These are phyloP conservation scores for Lecanoromycetidae sp. DNA, from an alignment of 2,329 filamentous ascomycete genomes.

Conservation along the genomic window DNA sequence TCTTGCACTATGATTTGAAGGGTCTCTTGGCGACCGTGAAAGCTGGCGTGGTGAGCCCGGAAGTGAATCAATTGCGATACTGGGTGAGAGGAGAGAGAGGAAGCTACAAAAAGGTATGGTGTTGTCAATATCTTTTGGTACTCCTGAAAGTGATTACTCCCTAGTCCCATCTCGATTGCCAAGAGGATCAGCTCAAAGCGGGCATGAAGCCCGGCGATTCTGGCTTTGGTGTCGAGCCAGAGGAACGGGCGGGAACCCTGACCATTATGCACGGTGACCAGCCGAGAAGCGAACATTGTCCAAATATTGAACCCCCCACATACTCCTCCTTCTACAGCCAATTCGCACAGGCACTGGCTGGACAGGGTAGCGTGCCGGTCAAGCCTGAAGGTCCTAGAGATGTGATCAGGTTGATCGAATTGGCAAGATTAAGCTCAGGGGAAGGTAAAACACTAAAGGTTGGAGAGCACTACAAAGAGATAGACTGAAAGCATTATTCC, in stretches of 20 bases:
- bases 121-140: not conserved
- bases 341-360: slow-evolving; percentile 41
- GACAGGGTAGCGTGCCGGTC: slow-evolving; percentile 42
- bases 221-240: slow-evolving; percentile 53
- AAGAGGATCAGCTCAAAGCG: slow-evolving; percentile 60
- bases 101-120: slow-evolving; percentile 54
- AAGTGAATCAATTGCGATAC: slow-evolving; percentile 58
- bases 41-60: slow-evolving; percentile 55
- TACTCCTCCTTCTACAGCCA: slow-evolving; percentile 56
- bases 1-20: slow-evolving; percentile 49
- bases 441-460: slow-evolving; percentile 36
- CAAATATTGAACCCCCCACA: slow-evolving; percentile 52
- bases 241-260: slow-evolving; percentile 40
- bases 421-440: slow-evolving; percentile 42
- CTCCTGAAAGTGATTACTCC: slow-evolving; percentile 16
- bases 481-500: not conserved
- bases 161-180: slow-evolving; percentile 50
- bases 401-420: slow-evolving; percentile 45
- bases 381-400: slow-evolving; percentile 41
- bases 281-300: slow-evolving; percentile 38
- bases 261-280: slow-evolving; percentile 44
- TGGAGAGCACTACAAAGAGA: not conserved
- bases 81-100: slow-evolving; percentile 66
- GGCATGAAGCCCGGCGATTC: slow-evolving; percentile 50
- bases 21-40: slow-evolving; percentile 58